Evolutionary conservation across 2,329 filamentous ascomycete species (phyloP).

Genomic region (Conoideocrella luteorostrata): DNA sequence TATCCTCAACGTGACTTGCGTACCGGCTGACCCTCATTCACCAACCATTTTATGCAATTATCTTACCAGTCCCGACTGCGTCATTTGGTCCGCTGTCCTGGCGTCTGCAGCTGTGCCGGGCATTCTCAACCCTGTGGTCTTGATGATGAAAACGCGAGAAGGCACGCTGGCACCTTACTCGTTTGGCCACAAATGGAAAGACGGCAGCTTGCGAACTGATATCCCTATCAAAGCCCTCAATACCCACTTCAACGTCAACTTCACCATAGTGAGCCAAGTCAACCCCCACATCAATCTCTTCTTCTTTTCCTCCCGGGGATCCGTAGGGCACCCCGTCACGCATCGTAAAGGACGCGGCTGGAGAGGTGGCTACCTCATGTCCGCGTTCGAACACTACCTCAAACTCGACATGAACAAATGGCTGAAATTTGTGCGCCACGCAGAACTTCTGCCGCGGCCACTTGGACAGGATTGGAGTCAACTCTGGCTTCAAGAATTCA

Average conservation of each 20-base stretch:
- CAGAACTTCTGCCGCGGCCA: constrained; percentile 84
- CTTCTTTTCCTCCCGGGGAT: constrained; percentile 92
- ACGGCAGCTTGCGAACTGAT: constrained; percentile 87
- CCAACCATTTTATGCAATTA: constrained; percentile 92
- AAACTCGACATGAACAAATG: constrained; percentile 97
- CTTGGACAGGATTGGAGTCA: constrained; percentile 95
- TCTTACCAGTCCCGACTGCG: constrained; percentile 89
- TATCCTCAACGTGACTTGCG: constrained; percentile 91
- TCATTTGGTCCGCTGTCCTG: constrained; percentile 95
- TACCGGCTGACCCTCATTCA: constrained; percentile 91
- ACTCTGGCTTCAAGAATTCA: constrained; percentile 92
- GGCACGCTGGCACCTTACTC: constrained; percentile 81
- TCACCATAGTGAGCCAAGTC: constrained; percentile 81
- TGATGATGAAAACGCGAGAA: constrained; percentile 79
- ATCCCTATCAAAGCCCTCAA: constrained; percentile 93
- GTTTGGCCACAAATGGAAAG: constrained; percentile 99
- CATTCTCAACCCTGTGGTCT: constrained; percentile 88
- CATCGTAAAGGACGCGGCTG: constrained; percentile 90
- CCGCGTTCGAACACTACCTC: constrained; percentile 86
- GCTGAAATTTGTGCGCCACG: constrained; percentile 87
- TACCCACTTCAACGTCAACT: constrained; percentile 96
- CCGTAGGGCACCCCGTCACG: constrained; percentile 87
- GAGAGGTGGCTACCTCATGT: constrained; percentile 91
- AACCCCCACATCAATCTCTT: constrained; percentile 98
- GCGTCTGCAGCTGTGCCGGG: constrained; percentile 94